These are phyloP conservation scores for Xerocomus amazonicus DNA, from an alignment of 1,284 basidiomycete species.

Conservation along the genomic window DNA sequence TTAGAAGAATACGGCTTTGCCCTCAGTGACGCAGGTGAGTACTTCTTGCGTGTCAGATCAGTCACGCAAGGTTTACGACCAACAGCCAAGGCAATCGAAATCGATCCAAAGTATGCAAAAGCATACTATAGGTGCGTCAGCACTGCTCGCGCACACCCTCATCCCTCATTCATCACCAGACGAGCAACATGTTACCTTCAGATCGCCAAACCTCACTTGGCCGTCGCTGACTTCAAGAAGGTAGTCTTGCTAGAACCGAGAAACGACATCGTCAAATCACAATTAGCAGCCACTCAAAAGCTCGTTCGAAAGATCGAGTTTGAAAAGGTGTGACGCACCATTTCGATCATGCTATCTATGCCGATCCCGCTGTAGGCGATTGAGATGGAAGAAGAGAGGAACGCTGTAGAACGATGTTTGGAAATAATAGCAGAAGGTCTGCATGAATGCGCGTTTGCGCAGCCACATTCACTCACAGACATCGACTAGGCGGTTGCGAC, in stretches of 20 bases:
- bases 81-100: constrained; percentile 78
- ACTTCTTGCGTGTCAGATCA: neutral
- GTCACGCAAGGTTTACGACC: constrained; percentile 17
- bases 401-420: constrained; percentile 64
- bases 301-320: constrained; percentile 84
- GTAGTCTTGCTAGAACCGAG: constrained; percentile 85
- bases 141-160: no score
- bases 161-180: constrained; percentile 39
- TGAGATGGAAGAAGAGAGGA: constrained; percentile 83
- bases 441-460: constrained; percentile 7
- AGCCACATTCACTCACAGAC: constrained; percentile 3
- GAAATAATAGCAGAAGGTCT: constrained; percentile 80
- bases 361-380: constrained; percentile 62
- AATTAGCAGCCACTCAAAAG: constrained; percentile 89
- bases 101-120: constrained; percentile 91
- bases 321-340: constrained; percentile 61
- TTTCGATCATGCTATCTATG: neutral
- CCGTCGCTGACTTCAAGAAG: constrained; percentile 85
- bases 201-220: constrained; percentile 80
- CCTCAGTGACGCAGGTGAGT: constrained; percentile 71
- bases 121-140: constrained; percentile 73
- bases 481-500: constrained; percentile 60
- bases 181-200: constrained; percentile 92
- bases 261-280: constrained; percentile 77
- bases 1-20: constrained; percentile 84